These are phyloP conservation scores for Fusarium paranaense DNA, from an alignment of 2,329 filamentous ascomycete genomes.

Conservation along the genomic window DNA sequence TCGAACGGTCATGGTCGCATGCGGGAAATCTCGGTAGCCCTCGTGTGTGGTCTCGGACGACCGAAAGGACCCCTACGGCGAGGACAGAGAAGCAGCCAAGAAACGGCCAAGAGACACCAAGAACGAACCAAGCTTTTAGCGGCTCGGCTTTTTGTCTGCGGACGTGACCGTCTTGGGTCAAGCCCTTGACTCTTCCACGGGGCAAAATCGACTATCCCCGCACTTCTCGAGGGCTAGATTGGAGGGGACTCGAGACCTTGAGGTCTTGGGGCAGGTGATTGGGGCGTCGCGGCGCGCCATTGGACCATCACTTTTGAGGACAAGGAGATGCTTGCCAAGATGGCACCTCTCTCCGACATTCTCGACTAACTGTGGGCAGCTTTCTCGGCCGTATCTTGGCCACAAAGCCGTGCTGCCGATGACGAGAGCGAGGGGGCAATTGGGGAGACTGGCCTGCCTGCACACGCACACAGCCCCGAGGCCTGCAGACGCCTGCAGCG, in stretches of 20 bases:
- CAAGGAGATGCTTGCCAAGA: constrained; percentile 26
- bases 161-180: constrained; percentile 10
- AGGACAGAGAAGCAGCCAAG: constrained; percentile 27
- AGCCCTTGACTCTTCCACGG: background rate
- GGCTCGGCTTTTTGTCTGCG: constrained; percentile 28
- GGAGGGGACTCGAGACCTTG: constrained; percentile 13
- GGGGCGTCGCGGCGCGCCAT: constrained; percentile 16
- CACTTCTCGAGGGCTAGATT: constrained; percentile 33
- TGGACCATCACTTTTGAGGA: constrained; percentile 21
- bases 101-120: constrained; percentile 12
- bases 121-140: constrained; percentile 40
- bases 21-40: constrained; percentile 26
- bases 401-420: constrained; percentile 24
- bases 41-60: constrained; percentile 15
- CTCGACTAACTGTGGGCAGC: constrained; percentile 18
- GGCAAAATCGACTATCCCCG: constrained; percentile 36
- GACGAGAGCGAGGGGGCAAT: constrained; percentile 26
- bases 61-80: constrained; percentile 24
- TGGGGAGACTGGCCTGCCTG: constrained; percentile 10
- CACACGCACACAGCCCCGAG: constrained; percentile 38
- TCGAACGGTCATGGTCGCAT: constrained; percentile 20
- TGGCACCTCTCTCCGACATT: constrained; percentile 25
- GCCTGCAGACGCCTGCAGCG: constrained; percentile 17
- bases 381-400: constrained; percentile 32
- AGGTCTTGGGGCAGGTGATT: background rate